phyloP scores from a whole-genome alignment of 768 basidiomycete species.

The Chalciporus pseudorubinellus region DNA sequence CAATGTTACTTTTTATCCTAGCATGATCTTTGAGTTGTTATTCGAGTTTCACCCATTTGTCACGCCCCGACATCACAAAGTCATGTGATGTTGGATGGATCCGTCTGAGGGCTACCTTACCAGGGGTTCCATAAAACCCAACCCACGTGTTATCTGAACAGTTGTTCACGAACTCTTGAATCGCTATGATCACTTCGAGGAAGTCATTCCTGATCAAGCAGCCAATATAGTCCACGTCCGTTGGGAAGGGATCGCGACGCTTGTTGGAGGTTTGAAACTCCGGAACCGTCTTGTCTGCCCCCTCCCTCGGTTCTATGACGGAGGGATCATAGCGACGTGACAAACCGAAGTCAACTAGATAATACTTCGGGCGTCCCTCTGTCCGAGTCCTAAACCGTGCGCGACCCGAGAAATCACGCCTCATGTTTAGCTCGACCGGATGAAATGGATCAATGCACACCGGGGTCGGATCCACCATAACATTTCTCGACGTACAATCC shows the following conservation, averaged over 20 bases:
- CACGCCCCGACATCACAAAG: no score
- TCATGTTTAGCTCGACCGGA: constrained; percentile 10
- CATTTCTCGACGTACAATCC: constrained; percentile 27
- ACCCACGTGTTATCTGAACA: no score
- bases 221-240: constrained; percentile 44
- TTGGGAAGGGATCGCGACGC: constrained; percentile 39
- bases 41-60: no score
- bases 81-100: no score
- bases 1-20: no score
- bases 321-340: constrained; percentile 31
- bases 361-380: constrained; percentile 29
- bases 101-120: no score
- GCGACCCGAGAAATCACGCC: constrained; percentile 11
- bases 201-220: constrained; percentile 37
- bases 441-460: constrained; percentile 31
- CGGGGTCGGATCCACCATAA: constrained; percentile 30
- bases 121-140: no score
- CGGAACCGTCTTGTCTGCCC: constrained; percentile 43
- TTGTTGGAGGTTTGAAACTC: constrained; percentile 30
- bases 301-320: constrained; percentile 25
- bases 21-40: no score
- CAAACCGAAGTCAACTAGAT: constrained; percentile 37
- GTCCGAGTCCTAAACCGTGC: constrained; percentile 32
- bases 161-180: no score
- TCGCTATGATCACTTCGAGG: constrained; percentile 26